A percentile compares a stretch with the other conserved stretches of the same genome.
Evolutionary conservation across 768 basidiomycete genomes (phyloP).

Genomic region (Neoboletus magnificus): DNA sequence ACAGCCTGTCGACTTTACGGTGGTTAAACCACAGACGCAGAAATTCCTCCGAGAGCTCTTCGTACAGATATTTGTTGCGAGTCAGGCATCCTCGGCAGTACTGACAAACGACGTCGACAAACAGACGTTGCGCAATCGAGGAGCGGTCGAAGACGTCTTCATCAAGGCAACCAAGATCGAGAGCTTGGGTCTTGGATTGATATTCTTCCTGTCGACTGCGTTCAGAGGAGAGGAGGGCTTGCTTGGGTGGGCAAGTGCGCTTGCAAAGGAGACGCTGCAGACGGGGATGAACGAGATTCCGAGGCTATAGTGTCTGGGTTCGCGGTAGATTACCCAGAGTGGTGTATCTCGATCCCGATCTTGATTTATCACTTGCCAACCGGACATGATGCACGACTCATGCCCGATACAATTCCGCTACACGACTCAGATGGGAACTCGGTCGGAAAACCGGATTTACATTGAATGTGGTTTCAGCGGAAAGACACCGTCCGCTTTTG

Average conservation of each 20-base stretch:
- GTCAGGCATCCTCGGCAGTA: conserved; percentile 70
- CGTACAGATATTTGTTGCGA: conserved; percentile 63
- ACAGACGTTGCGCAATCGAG: conserved; percentile 49
- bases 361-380: not conserved
- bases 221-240: conserved; percentile 44
- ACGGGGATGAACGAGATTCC: conserved; percentile 57
- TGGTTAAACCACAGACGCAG: conserved; percentile 58
- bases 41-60: conserved; percentile 73
- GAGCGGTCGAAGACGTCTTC: conserved; percentile 72
- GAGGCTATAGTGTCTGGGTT: conserved; percentile 13
- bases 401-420: not conserved
- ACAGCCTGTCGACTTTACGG: conserved; percentile 86
- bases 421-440: not conserved
- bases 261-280: conserved; percentile 69
- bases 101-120: conserved; percentile 38
- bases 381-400: not conserved
- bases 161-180: conserved; percentile 66
- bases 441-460: not conserved
- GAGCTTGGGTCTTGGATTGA: conserved; percentile 68
- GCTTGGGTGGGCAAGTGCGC: conserved; percentile 60
- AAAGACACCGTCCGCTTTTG: conserved; percentile 31
- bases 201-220: conserved; percentile 60
- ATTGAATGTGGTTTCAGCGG: not conserved
- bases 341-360: not conserved
- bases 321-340: not conserved